Evolutionary conservation across 768 basidiomycete genomes (phyloP), one percentile per base, ranked within the genome.

Genomic region (Heimioporus sp.): DNA sequence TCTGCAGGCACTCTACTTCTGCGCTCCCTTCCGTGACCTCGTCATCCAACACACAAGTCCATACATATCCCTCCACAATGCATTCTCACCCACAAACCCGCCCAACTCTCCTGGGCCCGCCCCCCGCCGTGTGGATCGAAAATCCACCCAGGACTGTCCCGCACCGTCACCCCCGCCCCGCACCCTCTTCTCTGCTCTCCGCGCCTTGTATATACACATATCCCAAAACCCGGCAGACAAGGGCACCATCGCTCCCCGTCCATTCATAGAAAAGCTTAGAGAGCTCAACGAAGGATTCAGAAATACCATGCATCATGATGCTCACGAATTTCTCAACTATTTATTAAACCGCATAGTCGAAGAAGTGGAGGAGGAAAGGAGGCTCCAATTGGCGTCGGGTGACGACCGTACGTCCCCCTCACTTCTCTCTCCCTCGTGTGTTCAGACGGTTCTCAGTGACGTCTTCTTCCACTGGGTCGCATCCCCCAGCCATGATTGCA

Each of bases 291-390:
- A 93, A 62, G 77, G 87, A 42, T 99, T 98, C 65, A 80, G 92
- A 43, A 86, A 86, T 35, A 87, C 90, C 15, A 88, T 90, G 81
- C 97, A 99, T 67, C 97, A 99, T 67, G 97, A 99, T 68, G 97
- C 97, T 3, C 97, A 98, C 72, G 97, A 99, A 71, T 98, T 99
- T 69, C 76, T 98, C 38, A 97, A 95, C 67, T 98, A 88, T 71
- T 73, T 98, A 24, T 74, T 99, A 49, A 99, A 99, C 70, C 85
- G 79, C 67, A 86, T 99, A 44, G 87, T 93, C 34, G 96, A 98
- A 69, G 94, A 98, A 66, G 81, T 96, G 58, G 90, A 94, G 63
- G 80, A 83, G 54, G 86, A 87, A 52, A 77, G 70, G 63, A 83
- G 76, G 61, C 73, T 65, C 40, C 59, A 61, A n/a, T 67, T 71